Conservation (phyloP, 495 filamentous ascomycete species). For the Aspergillus biplanus region DNA sequence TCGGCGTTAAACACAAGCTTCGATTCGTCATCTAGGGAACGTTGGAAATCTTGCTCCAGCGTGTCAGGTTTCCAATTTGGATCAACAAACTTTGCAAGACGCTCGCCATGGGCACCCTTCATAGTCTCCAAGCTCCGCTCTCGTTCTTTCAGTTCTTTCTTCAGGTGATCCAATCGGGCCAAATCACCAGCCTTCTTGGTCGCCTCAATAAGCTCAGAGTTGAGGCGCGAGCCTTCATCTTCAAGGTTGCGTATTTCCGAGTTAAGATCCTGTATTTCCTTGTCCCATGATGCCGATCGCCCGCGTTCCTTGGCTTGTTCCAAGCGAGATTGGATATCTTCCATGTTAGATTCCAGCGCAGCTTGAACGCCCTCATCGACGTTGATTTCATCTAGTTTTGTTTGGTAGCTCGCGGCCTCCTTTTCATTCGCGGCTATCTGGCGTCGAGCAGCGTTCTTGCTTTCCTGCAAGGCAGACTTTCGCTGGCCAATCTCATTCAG, state of each 20-base stretch:
- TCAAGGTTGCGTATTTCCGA: slow-evolving; percentile 67
- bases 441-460: slow-evolving; percentile 68
- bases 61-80: slow-evolving; percentile 67
- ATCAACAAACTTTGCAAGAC: slow-evolving; percentile 65
- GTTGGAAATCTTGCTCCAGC: slow-evolving; percentile 74
- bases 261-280: slow-evolving; percentile 64
- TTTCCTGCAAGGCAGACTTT: slow-evolving; percentile 68
- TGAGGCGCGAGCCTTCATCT: slow-evolving; percentile 66
- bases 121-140: slow-evolving; percentile 75
- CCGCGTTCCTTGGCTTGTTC: slow-evolving; percentile 63
- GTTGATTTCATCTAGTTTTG: slow-evolving; percentile 67
- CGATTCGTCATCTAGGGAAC: slow-evolving; percentile 58
- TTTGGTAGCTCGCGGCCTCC: slow-evolving; percentile 63
- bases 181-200: slow-evolving; percentile 77
- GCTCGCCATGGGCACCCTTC: slow-evolving; percentile 70
- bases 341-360: slow-evolving; percentile 69
- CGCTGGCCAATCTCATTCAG: slow-evolving; percentile 72
- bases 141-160: slow-evolving; percentile 73
- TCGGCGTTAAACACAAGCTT: slow-evolving; percentile 61
- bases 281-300: slow-evolving; percentile 66
- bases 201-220: slow-evolving; percentile 75
- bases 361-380: slow-evolving; percentile 84
- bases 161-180: slow-evolving; percentile 76
- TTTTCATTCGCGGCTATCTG: slow-evolving; percentile 71
- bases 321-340: slow-evolving; percentile 68